These are phyloP conservation scores for Penicillium frequentans DNA, from an alignment of 2,329 filamentous ascomycete genomes.

Conservation along the genomic window DNA sequence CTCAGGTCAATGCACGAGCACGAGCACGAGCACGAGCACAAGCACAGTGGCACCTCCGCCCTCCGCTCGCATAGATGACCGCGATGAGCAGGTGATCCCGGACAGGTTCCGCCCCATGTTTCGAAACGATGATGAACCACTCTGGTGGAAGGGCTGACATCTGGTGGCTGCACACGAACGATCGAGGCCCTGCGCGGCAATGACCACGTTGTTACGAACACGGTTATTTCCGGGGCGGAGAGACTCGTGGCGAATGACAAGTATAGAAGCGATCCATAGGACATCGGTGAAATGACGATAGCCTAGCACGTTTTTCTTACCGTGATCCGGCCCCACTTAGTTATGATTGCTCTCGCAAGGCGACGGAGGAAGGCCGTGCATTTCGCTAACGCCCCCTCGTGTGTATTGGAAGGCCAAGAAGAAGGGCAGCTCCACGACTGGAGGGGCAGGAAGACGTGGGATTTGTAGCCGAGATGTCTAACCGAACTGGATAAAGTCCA, in stretches of 20 bases:
- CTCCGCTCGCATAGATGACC: not conserved
- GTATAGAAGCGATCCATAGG: constrained; percentile 1
- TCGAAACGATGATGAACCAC: constrained; percentile 5
- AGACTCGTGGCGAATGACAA: not conserved
- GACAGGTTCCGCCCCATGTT: not conserved
- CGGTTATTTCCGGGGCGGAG: constrained; percentile 14
- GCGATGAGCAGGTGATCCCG: constrained; percentile 13
- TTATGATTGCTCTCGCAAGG: not conserved
- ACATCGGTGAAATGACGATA: not conserved
- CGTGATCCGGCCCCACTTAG: constrained; percentile 1
- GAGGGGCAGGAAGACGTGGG: not conserved
- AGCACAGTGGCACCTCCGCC: not conserved
- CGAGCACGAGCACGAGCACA: not conserved
- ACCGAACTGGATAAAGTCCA: constrained; percentile 8
- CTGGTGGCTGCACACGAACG: constrained; percentile 13
- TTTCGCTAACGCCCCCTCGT: not conserved
- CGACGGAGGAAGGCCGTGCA: constrained; percentile 13
- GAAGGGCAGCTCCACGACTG: not conserved
- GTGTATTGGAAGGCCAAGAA: constrained; percentile 7
- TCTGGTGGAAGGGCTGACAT: constrained; percentile 9
- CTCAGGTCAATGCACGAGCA: not conserved
- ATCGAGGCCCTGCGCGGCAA: constrained; percentile 12
- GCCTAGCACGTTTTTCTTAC: constrained; percentile 1
- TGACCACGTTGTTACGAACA: constrained; percentile 9
- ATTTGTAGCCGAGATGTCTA: constrained; percentile 13